Evolutionary conservation across 371 early-diverging fungal genomes (phyloP).

Genomic region (Mortierella sp.): DNA sequence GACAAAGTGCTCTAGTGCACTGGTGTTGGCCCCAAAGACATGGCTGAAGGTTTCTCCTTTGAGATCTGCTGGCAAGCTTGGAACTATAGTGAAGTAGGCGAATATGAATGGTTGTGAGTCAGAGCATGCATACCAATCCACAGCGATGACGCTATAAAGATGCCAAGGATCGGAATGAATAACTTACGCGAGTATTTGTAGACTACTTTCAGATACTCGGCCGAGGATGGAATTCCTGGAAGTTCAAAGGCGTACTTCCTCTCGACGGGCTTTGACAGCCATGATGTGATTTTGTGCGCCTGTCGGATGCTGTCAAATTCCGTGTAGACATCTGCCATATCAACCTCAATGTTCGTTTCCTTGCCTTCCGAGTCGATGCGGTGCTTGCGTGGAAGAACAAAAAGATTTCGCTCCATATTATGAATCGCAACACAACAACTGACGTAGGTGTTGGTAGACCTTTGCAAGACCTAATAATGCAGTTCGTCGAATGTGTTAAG

Average conservation of each 20-base stretch:
- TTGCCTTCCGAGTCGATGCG: slow-evolving; percentile 68
- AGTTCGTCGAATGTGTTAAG: neutral
- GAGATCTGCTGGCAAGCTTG: slow-evolving; percentile 77
- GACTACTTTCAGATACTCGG: slow-evolving; percentile 90
- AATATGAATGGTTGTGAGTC: neutral
- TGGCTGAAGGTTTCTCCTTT: slow-evolving; percentile 88
- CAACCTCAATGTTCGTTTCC: slow-evolving; percentile 72
- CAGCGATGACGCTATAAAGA: neutral
- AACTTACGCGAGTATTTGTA: slow-evolving; percentile 74
- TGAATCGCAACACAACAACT: slow-evolving; percentile 91
- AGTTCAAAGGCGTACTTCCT: slow-evolving; percentile 96
- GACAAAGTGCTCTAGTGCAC: slow-evolving; percentile 93
- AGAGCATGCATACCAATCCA: neutral
- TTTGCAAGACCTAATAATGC: slow-evolving; percentile 62
- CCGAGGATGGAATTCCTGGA: slow-evolving; percentile 84
- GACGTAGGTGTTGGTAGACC: slow-evolving; percentile 65
- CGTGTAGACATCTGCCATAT: slow-evolving; percentile 75
- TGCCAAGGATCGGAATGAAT: no score
- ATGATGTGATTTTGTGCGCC: slow-evolving; percentile 69
- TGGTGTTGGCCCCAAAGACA: slow-evolving; percentile 91
- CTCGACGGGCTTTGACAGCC: slow-evolving; percentile 74
- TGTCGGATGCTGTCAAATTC: slow-evolving; percentile 81
- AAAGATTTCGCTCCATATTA: slow-evolving; percentile 89
- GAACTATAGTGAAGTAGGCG: slow-evolving; percentile 61
- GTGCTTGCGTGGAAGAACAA: slow-evolving; percentile 83